Evolutionary conservation across 2,329 filamentous ascomycete species (phyloP).

Genomic region (Aspergillus sp.): DNA sequence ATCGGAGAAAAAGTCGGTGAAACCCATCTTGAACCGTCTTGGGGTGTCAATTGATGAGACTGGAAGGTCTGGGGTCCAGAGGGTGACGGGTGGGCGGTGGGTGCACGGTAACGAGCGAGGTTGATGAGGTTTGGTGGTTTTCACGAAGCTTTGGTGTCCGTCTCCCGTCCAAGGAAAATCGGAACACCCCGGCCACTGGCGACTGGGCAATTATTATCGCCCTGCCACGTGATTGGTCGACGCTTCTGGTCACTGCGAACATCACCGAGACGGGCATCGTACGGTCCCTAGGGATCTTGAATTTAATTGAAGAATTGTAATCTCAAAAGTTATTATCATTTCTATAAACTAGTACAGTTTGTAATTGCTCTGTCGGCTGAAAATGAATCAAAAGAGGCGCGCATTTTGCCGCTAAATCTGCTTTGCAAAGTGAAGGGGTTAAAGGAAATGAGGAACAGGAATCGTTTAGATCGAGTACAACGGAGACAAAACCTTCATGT

Average conservation of each 20-base stretch:
- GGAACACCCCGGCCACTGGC: constrained; percentile 41
- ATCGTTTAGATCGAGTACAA: not conserved
- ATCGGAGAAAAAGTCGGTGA: constrained; percentile 65
- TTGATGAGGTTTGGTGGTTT: constrained; percentile 36
- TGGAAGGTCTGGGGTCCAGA: constrained; percentile 24
- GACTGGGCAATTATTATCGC: constrained; percentile 39
- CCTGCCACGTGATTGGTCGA: constrained; percentile 40
- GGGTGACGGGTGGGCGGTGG: constrained; percentile 18
- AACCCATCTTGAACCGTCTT: constrained; percentile 54
- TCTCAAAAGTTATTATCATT: not conserved
- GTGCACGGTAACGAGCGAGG: constrained; percentile 30
- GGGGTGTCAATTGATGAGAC: constrained; percentile 32
- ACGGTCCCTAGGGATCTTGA: not conserved
- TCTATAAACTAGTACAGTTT: not conserved
- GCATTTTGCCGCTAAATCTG: not conserved
- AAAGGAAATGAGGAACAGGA: not conserved
- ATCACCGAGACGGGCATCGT: not conserved
- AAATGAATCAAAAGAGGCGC: not conserved
- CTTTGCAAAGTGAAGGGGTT: not conserved
- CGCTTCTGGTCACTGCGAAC: not conserved
- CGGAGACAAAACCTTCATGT: not conserved
- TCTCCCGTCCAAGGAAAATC: constrained; percentile 39
- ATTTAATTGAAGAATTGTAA: not conserved
- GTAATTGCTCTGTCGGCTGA: not conserved
- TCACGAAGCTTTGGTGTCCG: constrained; percentile 30